Evolutionary conservation across 176 grass and related monocot genomes (phyloP).

Genomic region (Calamus simplicifolius): DNA sequence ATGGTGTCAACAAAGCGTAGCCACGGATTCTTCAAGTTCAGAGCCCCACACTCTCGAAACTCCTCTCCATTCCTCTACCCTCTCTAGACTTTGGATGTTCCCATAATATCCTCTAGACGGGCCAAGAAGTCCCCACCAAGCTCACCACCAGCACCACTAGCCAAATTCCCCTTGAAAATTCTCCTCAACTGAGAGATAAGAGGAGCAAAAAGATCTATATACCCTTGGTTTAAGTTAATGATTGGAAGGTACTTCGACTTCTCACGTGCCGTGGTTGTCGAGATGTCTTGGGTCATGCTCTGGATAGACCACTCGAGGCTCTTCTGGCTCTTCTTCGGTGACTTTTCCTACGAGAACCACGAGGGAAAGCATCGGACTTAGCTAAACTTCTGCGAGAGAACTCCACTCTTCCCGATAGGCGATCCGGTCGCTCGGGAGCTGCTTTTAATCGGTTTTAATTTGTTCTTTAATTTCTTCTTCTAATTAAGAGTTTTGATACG

Average conservation of each 20-base stretch:
- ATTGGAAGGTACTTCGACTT: constrained; percentile 32
- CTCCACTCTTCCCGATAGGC: no score
- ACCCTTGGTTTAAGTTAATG: constrained; percentile 8
- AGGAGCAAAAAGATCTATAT: no score
- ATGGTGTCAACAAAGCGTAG: constrained; percentile 33
- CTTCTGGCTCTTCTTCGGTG: constrained; percentile 48
- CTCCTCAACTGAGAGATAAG: no score
- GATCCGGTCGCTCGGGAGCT: background rate
- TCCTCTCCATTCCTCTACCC: background rate
- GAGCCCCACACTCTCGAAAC: background rate
- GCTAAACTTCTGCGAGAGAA: background rate
- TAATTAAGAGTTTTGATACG: no score
- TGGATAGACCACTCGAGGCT: constrained; percentile 31
- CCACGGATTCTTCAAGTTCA: constrained; percentile 55
- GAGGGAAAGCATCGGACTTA: constrained; percentile 34
- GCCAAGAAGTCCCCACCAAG: background rate
- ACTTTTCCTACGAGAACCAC: constrained; percentile 28
- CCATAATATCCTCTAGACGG: constrained; percentile 10
- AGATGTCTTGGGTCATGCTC: constrained; percentile 46
- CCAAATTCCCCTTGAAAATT: background rate
- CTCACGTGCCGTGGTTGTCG: constrained; percentile 18
- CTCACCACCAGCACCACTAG: background rate
- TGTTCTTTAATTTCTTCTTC: background rate
- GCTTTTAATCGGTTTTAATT: constrained; percentile 3
- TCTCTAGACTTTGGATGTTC: background rate